phyloP scores from a whole-genome alignment of 352 stramenopile species.

The Elongisporangium senticosum region DNA sequence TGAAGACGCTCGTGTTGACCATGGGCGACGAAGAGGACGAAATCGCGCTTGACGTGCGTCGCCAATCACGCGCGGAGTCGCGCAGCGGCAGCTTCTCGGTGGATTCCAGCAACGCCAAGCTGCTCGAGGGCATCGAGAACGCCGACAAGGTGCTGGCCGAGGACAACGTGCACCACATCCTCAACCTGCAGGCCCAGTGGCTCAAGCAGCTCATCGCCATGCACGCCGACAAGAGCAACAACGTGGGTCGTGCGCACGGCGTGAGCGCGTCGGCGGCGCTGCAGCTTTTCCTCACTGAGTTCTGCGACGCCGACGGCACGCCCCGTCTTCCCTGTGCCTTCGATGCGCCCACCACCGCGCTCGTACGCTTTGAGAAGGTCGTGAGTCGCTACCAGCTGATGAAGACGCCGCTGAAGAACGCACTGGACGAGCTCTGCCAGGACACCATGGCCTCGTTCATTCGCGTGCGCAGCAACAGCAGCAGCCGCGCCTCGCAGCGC shows the following conservation, averaged over 20 bases:
- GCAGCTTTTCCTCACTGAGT: constrained; percentile 40
- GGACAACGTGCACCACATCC: constrained; percentile 49
- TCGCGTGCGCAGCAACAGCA: constrained; percentile 12
- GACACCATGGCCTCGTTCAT: constrained; percentile 61
- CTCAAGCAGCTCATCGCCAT: constrained; percentile 43
- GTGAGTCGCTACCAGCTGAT: constrained; percentile 51
- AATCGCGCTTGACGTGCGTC: not conserved
- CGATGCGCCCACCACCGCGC: constrained; percentile 35
- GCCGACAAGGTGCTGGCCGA: constrained; percentile 56
- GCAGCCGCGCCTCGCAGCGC: constrained; percentile 11
- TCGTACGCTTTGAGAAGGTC: constrained; percentile 72
- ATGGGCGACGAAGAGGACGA: constrained; percentile 18
- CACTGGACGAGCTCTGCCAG: constrained; percentile 54
- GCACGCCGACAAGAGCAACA: constrained; percentile 38
- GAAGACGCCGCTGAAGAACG: constrained; percentile 52
- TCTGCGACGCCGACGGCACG: constrained; percentile 7
- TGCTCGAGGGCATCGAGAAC: constrained; percentile 38
- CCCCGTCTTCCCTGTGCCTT: constrained; percentile 23
- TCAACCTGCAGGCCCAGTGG: constrained; percentile 53
- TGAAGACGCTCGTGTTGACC: constrained; percentile 30
- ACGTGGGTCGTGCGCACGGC: constrained; percentile 6
- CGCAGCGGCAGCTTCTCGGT: constrained; percentile 22
- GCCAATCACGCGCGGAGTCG: constrained; percentile 6
- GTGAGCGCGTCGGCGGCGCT: constrained; percentile 9
- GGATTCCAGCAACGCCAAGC: constrained; percentile 26